Evolutionary conservation across 139 green algal species (phyloP).

Genomic region (Closterium sp.): DNA sequence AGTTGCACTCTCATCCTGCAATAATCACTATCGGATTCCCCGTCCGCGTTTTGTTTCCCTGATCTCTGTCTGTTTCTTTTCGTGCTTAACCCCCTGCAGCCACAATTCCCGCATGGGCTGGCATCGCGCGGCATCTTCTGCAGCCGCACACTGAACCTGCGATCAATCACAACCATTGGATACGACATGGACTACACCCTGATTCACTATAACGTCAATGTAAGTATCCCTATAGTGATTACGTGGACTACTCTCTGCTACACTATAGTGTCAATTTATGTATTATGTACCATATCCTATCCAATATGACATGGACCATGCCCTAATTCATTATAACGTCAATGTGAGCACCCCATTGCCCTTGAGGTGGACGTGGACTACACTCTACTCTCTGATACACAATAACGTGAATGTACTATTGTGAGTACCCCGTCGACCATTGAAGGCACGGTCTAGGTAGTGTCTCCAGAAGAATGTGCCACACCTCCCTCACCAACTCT

Average conservation of each 20-base stretch:
- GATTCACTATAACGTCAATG: slow-evolving; percentile 90
- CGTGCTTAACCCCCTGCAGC: too few species aligned
- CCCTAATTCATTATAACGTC: slow-evolving; percentile 91
- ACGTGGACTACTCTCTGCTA: slow-evolving; percentile 90
- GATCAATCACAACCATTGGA: slow-evolving; percentile 84
- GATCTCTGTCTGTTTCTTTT: background rate
- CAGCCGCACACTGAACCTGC: slow-evolving; percentile 88
- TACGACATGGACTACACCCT: slow-evolving; percentile 90
- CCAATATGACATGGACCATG: slow-evolving; percentile 79
- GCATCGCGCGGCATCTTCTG: slow-evolving; percentile 81
- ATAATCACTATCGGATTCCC: too few species aligned
- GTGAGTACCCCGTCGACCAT: too few species aligned
- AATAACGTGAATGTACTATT: too few species aligned
- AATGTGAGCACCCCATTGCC: slow-evolving; percentile 58
- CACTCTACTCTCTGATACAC: slow-evolving; percentile 90
- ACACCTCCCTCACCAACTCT: too few species aligned
- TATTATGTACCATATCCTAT: slow-evolving; percentile 53
- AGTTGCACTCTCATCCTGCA: slow-evolving; percentile 84
- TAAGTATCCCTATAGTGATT: slow-evolving; percentile 67
- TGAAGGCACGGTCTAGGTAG: too few species aligned
- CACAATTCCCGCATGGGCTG: slow-evolving; percentile 35
- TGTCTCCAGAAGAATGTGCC: too few species aligned
- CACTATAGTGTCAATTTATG: slow-evolving; percentile 86
- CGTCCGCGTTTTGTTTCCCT: background rate
- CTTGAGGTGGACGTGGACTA: slow-evolving; percentile 87